Evolutionary conservation across 1,284 basidiomycete species (phyloP).

Genomic region (Austroboletus rostrupii): DNA sequence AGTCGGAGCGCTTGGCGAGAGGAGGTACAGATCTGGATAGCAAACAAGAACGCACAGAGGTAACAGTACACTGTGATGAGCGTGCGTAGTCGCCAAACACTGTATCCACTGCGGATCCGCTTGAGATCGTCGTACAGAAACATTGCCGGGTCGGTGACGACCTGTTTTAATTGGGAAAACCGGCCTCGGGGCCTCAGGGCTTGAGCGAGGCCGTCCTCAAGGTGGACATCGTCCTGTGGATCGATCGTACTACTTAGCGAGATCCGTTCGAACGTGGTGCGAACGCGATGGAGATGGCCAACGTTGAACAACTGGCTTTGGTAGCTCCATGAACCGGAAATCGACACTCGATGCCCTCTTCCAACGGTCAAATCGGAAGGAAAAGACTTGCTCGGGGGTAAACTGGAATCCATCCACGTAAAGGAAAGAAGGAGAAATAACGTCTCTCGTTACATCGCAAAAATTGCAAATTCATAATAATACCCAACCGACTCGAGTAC

Average conservation of each 20-base stretch:
- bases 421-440: not conserved
- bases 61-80: constrained; percentile 39
- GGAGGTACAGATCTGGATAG: constrained; percentile 18
- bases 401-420: constrained; percentile 17
- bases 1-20: not conserved
- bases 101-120: constrained; percentile 17
- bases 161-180: constrained; percentile 15
- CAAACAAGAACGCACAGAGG: constrained; percentile 39
- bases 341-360: constrained; percentile 21
- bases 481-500: too few relatives aligned
- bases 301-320: constrained; percentile 43
- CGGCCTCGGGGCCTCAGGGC: constrained; percentile 19
- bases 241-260: constrained; percentile 6
- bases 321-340: constrained; percentile 38
- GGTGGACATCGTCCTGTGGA: constrained; percentile 13
- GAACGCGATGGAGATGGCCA: constrained; percentile 40
- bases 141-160: constrained; percentile 20
- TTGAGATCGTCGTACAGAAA: constrained; percentile 25
- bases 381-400: constrained; percentile 26
- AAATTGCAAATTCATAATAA: too few relatives aligned
- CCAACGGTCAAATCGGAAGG: constrained; percentile 19
- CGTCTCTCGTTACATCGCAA: too few relatives aligned
- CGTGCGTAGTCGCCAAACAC: constrained; percentile 32
- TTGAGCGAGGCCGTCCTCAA: constrained; percentile 20
- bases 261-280: constrained; percentile 25